Base-by-base conservation (phyloP, 495 filamentous ascomycete species). In the Diplogelasinospora grovesii region DNA sequence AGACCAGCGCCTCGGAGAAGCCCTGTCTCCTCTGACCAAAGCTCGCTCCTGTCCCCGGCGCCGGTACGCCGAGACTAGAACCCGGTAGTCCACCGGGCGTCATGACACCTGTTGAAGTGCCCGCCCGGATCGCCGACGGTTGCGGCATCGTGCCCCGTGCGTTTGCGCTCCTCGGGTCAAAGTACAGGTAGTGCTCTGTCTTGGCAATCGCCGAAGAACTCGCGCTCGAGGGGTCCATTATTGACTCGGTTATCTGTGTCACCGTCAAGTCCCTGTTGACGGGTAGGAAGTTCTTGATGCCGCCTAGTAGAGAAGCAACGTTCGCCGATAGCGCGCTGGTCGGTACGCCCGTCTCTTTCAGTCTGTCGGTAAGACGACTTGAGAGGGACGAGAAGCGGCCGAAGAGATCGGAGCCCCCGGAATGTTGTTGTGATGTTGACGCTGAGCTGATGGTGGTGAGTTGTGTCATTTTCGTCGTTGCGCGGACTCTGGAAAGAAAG, bases 401-500 rank as follows among this genome's bases (percentile, higher is more conserved):
- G 71, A 97, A 94, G 16, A 99, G 70, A 39, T 86, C 79, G 2
- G 82, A 77, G 4, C 85, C 81, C 15, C 66, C 57, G 0, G 64
- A 65, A 6, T 52, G 52, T 48, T 70, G 71, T 38, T 79, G 74
- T 11, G 77, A 75, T 43, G 85, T 76, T 2, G 80, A 73, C 2
- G 40, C 37, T 3, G 90, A 79, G 41, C 60, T 68, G 53, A 69
- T 57, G 5, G 90, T 89, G 4, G 89, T 87, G 71, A 99, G 87
- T 82, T 97, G 96, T 13, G 93, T 96, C 92, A 97, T 97, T 25
- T 90, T 88, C 8, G 92, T 97, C 37, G 94, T 84, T 48, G 93
- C 86, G 28, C 89, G 88, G 18, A 99, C 90, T 59, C 90, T 87
- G 53, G 8, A 6, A 32, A 32, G 1, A n/a, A 6, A 13, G 23